Conservation (phyloP, 768 basidiomycete genomes). For the Neoboletus brunneissimus region DNA sequence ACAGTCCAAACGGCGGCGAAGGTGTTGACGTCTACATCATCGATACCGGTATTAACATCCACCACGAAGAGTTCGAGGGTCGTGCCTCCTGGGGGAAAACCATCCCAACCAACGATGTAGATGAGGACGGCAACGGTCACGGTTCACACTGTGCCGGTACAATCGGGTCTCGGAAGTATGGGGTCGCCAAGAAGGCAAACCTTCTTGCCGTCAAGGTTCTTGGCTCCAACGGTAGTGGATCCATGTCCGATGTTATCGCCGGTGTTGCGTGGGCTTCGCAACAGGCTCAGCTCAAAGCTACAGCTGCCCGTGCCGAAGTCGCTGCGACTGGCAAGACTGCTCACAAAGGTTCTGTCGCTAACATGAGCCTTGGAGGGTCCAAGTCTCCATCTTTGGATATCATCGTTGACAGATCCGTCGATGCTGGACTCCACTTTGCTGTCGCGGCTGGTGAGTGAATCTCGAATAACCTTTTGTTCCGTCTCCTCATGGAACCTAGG, state of each 20-base stretch:
- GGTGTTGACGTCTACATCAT: constrained; percentile 92
- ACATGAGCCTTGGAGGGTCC: constrained; percentile 97
- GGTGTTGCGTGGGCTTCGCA: constrained; percentile 82
- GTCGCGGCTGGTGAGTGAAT: constrained; percentile 83
- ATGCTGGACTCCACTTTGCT: constrained; percentile 87
- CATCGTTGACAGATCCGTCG: constrained; percentile 83
- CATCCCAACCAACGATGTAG: constrained; percentile 76
- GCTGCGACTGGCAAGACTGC: constrained; percentile 70
- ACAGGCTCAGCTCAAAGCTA: constrained; percentile 50
- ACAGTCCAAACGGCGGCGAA: constrained; percentile 69
- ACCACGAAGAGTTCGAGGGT: constrained; percentile 84
- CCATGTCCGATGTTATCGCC: constrained; percentile 90
- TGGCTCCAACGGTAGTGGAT: constrained; percentile 90
- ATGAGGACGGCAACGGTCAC: constrained; percentile 93
- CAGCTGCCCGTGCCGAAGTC: constrained; percentile 62
- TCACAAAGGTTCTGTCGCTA: constrained; percentile 94
- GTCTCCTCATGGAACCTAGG: constrained; percentile 36
- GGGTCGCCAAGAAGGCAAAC: constrained; percentile 92
- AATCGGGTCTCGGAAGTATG: constrained; percentile 89
- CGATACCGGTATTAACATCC: constrained; percentile 86
- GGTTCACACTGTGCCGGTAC: constrained; percentile 95
- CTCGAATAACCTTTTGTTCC: not conserved
- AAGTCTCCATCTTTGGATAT: constrained; percentile 83
- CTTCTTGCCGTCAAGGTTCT: constrained; percentile 91
- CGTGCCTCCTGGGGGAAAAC: constrained; percentile 94